These are phyloP conservation scores for Paramyrothecium roridum DNA, from an alignment of 2,329 filamentous ascomycete genomes.

Conservation along the genomic window DNA sequence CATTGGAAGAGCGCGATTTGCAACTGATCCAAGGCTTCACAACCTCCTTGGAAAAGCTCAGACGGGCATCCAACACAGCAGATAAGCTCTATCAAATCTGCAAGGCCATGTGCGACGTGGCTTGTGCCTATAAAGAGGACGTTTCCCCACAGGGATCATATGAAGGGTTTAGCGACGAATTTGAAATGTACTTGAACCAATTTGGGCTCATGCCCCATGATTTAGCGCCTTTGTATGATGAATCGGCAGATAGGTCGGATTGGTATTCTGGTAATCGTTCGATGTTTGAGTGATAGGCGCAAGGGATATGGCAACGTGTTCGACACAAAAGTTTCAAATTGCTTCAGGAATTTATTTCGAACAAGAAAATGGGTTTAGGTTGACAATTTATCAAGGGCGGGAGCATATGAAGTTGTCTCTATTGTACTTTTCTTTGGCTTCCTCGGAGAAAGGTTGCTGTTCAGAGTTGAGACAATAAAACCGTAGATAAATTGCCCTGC, in stretches of 20 bases:
- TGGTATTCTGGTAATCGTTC: neutral
- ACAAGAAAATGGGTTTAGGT: neutral
- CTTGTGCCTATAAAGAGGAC: conserved; percentile 51
- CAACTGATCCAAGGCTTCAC: conserved; percentile 46
- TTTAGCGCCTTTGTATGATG: neutral
- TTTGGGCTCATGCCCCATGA: neutral
- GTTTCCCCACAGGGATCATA: conserved; percentile 36
- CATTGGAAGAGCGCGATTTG: conserved; percentile 43
- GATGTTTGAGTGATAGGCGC: neutral
- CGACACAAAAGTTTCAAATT: too few relatives aligned
- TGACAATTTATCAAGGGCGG: neutral
- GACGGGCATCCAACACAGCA: conserved; percentile 45
- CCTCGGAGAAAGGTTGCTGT: neutral
- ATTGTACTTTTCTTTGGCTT: too few relatives aligned
- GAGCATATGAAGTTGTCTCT: too few relatives aligned
- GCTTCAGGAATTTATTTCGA: too few relatives aligned
- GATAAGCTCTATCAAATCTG: conserved; percentile 53
- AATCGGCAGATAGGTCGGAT: neutral
- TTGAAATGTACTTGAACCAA: conserved; percentile 52
- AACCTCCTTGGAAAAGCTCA: conserved; percentile 42
- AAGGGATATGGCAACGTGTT: neutral
- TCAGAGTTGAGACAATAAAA: neutral
- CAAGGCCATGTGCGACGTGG: conserved; percentile 51
- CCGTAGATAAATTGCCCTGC: neutral
- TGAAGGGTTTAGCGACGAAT: conserved; percentile 36